phyloP scores from a whole-genome alignment of 352 stramenopile genomes.

The Halophytophthora batemanensis region DNA sequence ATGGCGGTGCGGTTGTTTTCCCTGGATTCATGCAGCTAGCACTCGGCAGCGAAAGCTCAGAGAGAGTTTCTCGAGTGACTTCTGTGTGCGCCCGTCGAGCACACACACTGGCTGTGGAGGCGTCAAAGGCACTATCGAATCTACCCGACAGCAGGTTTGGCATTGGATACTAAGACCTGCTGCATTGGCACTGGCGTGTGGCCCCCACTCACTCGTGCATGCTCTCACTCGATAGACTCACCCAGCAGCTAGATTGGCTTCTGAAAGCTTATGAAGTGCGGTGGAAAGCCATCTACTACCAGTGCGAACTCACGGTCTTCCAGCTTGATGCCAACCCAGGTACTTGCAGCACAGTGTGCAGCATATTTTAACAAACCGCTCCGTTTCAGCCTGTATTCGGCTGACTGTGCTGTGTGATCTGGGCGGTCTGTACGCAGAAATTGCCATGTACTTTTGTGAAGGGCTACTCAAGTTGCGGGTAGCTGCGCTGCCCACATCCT shows the following conservation, averaged over 20 bases:
- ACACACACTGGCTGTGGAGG: conserved; percentile 18
- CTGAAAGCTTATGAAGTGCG: conserved; percentile 32
- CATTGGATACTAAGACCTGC: not conserved
- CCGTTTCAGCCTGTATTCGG: not conserved
- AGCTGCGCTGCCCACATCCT: conserved; percentile 8
- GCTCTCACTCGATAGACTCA: conserved; percentile 23
- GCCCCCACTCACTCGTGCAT: not conserved
- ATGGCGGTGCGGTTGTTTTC: not conserved
- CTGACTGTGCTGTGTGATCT: not conserved
- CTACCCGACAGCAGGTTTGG: conserved; percentile 19
- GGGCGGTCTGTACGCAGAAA: conserved; percentile 14
- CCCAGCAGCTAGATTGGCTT: conserved; percentile 37
- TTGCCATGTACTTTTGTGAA: conserved; percentile 33
- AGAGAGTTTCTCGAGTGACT: conserved; percentile 31
- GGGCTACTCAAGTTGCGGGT: conserved; percentile 26
- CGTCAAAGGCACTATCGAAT: conserved; percentile 1
- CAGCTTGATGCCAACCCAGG: conserved; percentile 48
- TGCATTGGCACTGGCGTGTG: not conserved
- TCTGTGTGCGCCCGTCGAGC: conserved; percentile 41
- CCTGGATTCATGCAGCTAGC: conserved; percentile 28
- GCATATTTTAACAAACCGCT: not conserved
- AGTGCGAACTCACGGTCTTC: conserved; percentile 42
- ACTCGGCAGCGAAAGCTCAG: conserved; percentile 33
- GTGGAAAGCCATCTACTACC: conserved; percentile 47
- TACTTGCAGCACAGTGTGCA: conserved; percentile 3